Base-by-base conservation (phyloP, 495 filamentous ascomycete species). In the Usnea hakonensis region DNA sequence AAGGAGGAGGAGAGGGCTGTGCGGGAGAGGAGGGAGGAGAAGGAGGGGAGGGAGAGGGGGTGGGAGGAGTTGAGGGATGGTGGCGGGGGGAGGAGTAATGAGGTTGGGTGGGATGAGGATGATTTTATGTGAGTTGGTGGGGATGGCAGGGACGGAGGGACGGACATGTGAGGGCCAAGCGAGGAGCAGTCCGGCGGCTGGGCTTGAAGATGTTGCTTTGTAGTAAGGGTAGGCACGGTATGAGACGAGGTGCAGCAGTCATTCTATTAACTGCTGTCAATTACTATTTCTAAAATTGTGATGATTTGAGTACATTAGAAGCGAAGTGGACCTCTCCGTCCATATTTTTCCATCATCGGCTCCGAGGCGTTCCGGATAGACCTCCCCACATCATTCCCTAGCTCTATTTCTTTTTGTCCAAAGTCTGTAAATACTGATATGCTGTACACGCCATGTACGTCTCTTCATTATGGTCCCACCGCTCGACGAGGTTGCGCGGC, bases 11-110 rank as follows among this genome's bases (percentile, higher is more conserved):
- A 86, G 57, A 78, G 81, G 64, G 76, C 94, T 58, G 81, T 84
- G 56, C 83, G 90, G 72, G 92, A 96, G 74, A 74, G 89, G 38
- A 85, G 86, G 69, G 87, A 96, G 77, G 83, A 90, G 77, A 95
- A 92, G 71, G 96, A 85, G 82, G 89, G 95, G 76, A 90, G 91
- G 72, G 91, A 95, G 37, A 91, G 96, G 76, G 92, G 90, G 4
- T 97, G 96, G 74, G 95, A 96, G 72, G 93, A 95, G 46, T 63
- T 83, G 70, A 73, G 77, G 63, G 75, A 55, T 36, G 50, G 67
- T 33, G 77, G 78, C 75, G 69, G 73, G 63, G 73, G 69, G 35
- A 79, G 76, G 64, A 82, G 70, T 69, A 80, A 81, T 65, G 73
- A 81, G 69, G 77, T 81, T 55, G 68, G 66, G 56, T 77, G 76